These are phyloP conservation scores for Botryosphaeria dothidea DNA, from an alignment of 2,329 filamentous ascomycete genomes.

Conservation along the genomic window DNA sequence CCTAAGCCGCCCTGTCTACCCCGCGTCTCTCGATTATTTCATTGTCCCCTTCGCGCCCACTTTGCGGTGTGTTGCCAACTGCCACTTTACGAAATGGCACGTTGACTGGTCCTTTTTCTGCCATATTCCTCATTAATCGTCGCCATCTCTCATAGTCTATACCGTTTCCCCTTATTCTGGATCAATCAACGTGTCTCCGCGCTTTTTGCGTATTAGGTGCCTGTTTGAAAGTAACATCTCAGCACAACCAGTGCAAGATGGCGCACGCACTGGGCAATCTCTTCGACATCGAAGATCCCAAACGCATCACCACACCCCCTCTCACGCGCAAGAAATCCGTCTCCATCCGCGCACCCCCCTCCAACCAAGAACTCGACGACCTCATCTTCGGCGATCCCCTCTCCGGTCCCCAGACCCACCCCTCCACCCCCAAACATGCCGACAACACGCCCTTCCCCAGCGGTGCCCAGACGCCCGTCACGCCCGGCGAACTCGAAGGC, in stretches of 20 bases:
- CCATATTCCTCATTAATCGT: too few relatives aligned
- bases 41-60: background rate
- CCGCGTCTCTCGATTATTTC: background rate
- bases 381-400: slow-evolving; percentile 6
- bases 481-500: slow-evolving; percentile 47
- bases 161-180: too few relatives aligned
- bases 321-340: background rate
- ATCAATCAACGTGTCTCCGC: too few relatives aligned
- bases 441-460: slow-evolving; percentile 7
- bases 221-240: background rate
- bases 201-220: too few relatives aligned
- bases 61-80: too few relatives aligned
- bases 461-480: slow-evolving; percentile 23
- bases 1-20: background rate
- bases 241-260: background rate
- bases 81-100: too few relatives aligned
- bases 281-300: slow-evolving; percentile 13
- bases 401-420: background rate
- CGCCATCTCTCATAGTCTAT: too few relatives aligned
- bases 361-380: slow-evolving; percentile 10
- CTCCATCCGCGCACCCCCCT: background rate
- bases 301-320: background rate
- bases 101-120: too few relatives aligned
- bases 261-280: background rate
- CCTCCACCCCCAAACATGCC: background rate